phyloP scores from a whole-genome alignment of 2,329 filamentous ascomycete species.

The Aphanocladium album region DNA sequence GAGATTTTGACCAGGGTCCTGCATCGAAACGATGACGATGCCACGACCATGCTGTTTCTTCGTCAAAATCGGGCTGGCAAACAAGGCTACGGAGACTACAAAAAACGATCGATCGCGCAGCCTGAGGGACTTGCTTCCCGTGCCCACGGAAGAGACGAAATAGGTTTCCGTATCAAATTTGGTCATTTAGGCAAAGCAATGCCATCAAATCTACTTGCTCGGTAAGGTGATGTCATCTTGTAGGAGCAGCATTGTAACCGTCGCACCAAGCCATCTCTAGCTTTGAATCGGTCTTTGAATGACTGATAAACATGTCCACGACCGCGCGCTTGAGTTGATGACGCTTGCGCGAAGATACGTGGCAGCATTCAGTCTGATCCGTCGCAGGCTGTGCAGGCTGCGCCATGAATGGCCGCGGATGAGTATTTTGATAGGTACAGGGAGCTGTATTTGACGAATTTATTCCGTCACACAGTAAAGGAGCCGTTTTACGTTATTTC shows the following conservation, averaged over 20 bases:
- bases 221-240: too few relatives aligned
- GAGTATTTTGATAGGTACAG: too few relatives aligned
- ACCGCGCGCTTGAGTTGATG: too few relatives aligned
- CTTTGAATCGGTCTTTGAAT: too few relatives aligned
- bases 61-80: background rate
- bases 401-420: background rate
- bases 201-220: too few relatives aligned
- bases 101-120: background rate
- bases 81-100: background rate
- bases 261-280: too few relatives aligned
- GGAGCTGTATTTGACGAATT: background rate
- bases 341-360: too few relatives aligned
- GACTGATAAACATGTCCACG: too few relatives aligned
- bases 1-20: background rate
- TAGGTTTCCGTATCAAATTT: background rate
- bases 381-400: constrained; percentile 5
- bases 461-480: background rate
- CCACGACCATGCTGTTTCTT: background rate
- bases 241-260: too few relatives aligned
- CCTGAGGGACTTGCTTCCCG: background rate
- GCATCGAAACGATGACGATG: background rate
- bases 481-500: background rate
- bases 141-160: background rate
- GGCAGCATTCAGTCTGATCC: background rate
- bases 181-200: background rate